phyloP scores from a whole-genome alignment of 129 eudicot genomes.

The Arctium minus region DNA sequence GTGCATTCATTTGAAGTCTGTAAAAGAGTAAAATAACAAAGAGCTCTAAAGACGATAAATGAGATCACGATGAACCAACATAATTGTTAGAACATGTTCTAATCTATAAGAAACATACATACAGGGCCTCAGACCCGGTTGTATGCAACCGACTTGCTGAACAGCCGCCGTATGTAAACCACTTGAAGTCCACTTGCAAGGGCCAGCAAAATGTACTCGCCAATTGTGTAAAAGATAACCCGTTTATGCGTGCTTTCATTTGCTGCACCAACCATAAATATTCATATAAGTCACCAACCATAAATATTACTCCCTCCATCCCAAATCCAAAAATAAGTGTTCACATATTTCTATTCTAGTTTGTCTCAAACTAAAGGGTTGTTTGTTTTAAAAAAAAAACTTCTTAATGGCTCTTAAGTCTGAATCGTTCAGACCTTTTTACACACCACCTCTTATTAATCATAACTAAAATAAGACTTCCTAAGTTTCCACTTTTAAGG shows the following conservation, averaged over 20 bases:
- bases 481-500: too few relatives aligned
- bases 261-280: constrained; percentile 42
- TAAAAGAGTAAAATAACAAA: constrained; percentile 1
- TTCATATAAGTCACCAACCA: neutral
- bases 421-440: too few relatives aligned
- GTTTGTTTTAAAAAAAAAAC: too few relatives aligned
- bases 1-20: neutral
- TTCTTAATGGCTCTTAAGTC: too few relatives aligned
- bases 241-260: constrained; percentile 92
- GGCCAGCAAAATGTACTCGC: constrained; percentile 75
- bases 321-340: neutral
- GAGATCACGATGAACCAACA: constrained; percentile 26
- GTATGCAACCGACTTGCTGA: constrained; percentile 86
- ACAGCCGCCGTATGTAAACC: constrained; percentile 66
- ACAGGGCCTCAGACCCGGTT: constrained; percentile 56
- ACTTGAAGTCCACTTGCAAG: constrained; percentile 84
- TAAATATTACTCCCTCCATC: neutral
- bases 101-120: constrained; percentile 17
- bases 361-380: too few relatives aligned
- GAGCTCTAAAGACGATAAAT: constrained; percentile 6
- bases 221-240: constrained; percentile 83
- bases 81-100: constrained; percentile 24
- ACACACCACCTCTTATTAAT: too few relatives aligned
- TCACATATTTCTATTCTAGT: too few relatives aligned
- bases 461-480: too few relatives aligned